Base-by-base conservation (phyloP, 441 rosid genomes). In the Adansonia rubrostipa region DNA sequence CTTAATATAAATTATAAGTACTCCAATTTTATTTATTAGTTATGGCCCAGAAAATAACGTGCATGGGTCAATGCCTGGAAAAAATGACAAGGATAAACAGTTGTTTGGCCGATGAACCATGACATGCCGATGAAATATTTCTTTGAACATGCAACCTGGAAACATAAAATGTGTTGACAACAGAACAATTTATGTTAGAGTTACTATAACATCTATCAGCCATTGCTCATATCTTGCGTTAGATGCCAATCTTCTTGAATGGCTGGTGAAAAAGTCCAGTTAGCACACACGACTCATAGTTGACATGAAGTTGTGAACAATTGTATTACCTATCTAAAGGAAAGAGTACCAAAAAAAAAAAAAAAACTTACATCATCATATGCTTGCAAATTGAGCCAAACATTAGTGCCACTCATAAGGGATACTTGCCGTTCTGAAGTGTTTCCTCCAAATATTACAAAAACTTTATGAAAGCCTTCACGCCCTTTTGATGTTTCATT, bases 361-460 rank as follows among this genome's bases (percentile, higher is more conserved):
- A 62, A 44, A 20, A 20, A 83, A 80, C 98, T 92, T 90, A 96
- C 97, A 87, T 94, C 92, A 65, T 68, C 83, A 82, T 87, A 92
- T 78, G 91, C 87, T 83, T 86, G 97, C 96, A 96, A 83, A 85
- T 94, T 94, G 71, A 94, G 96, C 98, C 97, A 96, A 64, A 94
- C 92, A 80, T 94, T 96, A 78, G 99, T 96, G 86, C 97, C 99
- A 44, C 99, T 96, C 91, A 96, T 91, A 76, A 96, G 93, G 76
- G 99, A 96, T 40, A 94, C 98, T 88, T 96, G 99, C 78, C 99
- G 94, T 86, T 96, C 99, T 64, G 98, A 96, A 47, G 97, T 92
- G 87, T 89, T 88, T 76, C 99, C 98, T 78, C 99, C 98, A 88
- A 94, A 91, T 71, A 96, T 75, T 84, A 96, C 92, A 87, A 96